Base-by-base conservation (phyloP, 306 rosid genomes). In the Prunus mira region DNA sequence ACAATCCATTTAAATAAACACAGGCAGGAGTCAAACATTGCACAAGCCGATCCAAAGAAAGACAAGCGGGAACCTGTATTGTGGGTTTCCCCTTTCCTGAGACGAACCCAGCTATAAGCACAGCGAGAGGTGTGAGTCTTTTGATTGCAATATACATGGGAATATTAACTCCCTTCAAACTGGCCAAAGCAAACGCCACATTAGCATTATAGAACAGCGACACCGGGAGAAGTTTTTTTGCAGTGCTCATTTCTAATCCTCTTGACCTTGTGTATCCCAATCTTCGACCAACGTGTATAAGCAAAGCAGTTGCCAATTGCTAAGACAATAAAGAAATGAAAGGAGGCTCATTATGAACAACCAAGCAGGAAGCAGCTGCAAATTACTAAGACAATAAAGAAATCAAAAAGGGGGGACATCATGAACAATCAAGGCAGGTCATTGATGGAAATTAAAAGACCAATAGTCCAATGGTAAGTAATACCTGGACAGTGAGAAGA, bases 41-140 rank as follows among this genome's bases (percentile, higher is more conserved):
- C n/a, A 74, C 25, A 45, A n/a, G 28, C 24, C 14, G 0, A 62
- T n/a, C 58, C 46, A 32, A 50, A 34, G 28, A 46, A 57, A 51
- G 52, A 47, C 51, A 9, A 52, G 65, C 20, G 20, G 22, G 57
- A 15, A 90, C 95, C 97, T 96, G 96, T 54, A 57, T 30, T 30
- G 98, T 73, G 46, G 96, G 99, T 71, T 83, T 92, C 78, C 87
- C 88, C 77, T 92, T 96, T 78, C 98, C 98, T 0, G 82, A 65
- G 88, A 86, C 87, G 85, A 64, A 87, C 60, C 98, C 98, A 41
- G 93, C 89, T 0, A 96, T 41, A 49, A 96, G 89, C 45, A 96
- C 99, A 25, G 99, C 93, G 66, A 96, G 99, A 0, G 98, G 99
- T 30, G 99, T 96, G 82, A 96, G 96, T 84, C 99, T 91, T 88